Conservation (phyloP, 2,329 filamentous ascomycete genomes). For the Rhynchosporium agropyri region DNA sequence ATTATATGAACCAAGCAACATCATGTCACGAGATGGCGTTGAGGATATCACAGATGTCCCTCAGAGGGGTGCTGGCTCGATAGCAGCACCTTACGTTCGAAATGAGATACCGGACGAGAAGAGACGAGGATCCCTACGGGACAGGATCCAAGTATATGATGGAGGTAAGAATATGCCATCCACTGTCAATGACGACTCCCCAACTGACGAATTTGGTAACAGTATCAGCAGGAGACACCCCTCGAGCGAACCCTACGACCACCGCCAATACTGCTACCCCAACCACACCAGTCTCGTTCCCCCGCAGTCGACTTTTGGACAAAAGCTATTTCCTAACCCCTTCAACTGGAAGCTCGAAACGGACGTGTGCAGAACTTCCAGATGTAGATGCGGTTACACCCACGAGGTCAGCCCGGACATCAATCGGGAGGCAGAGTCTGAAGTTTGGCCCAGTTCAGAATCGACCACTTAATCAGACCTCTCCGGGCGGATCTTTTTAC, state of each 20-base stretch:
- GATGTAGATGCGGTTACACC: conserved; percentile 3
- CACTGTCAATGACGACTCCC: neutral
- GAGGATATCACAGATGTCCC: neutral
- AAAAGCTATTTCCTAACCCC: conserved; percentile 15
- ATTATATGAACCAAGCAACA: conserved; percentile 11
- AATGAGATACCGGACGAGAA: conserved; percentile 20
- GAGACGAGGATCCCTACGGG: conserved; percentile 28
- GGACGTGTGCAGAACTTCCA: neutral
- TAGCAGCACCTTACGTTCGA: conserved; percentile 16
- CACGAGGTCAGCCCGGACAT: conserved; percentile 13
- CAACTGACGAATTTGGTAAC: conserved; percentile 13
- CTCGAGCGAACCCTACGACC: conserved; percentile 16
- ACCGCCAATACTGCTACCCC: neutral
- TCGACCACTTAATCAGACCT: conserved; percentile 6
- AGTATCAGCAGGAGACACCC: conserved; percentile 23
- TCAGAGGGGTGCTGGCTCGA: neutral
- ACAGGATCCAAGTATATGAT: conserved; percentile 37
- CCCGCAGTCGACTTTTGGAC: conserved; percentile 4
- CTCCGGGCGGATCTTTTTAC: conserved; percentile 16
- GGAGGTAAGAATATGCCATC: conserved; percentile 23
- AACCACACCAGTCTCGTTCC: conserved; percentile 15
- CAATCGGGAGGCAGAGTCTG: neutral
- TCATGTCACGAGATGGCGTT: conserved; percentile 11
- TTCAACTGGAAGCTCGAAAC: conserved; percentile 19
- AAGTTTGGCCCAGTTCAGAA: conserved; percentile 2